These are phyloP conservation scores for Fusarium gaditjirri DNA, from an alignment of 2,329 filamentous ascomycete genomes.

Conservation along the genomic window DNA sequence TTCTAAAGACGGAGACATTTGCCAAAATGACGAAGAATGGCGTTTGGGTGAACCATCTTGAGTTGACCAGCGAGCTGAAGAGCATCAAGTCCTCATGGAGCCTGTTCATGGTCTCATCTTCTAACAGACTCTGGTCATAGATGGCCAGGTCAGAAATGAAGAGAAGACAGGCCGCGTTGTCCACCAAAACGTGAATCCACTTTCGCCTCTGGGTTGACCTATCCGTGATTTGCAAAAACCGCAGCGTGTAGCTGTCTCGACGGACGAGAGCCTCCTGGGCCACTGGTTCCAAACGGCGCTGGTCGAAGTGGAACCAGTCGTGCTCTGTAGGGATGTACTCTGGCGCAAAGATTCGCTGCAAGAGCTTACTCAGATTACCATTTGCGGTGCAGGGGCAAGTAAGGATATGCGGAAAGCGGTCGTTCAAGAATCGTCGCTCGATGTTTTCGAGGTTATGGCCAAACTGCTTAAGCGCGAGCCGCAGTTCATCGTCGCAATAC, in stretches of 20 bases:
- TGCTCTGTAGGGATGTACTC: neutral
- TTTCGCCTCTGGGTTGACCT: neutral
- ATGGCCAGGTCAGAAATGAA: neutral
- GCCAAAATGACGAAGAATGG: neutral
- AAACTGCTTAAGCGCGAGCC: neutral
- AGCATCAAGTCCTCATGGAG: neutral
- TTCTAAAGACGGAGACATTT: fast-evolving
- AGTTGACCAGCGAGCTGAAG: neutral
- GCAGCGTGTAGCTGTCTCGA: neutral
- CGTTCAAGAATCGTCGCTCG: neutral
- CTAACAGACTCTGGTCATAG: neutral
- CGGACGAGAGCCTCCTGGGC: neutral
- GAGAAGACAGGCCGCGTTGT: neutral
- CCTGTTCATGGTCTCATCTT: neutral
- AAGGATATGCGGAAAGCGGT: neutral
- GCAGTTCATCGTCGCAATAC: neutral
- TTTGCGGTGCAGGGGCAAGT: neutral
- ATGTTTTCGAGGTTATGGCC: neutral
- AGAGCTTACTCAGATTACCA: neutral
- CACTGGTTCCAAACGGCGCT: neutral
- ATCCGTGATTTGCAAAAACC: neutral
- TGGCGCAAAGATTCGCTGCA: neutral
- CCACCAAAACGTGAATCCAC: neutral
- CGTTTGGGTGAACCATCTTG: neutral
- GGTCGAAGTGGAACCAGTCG: neutral